phyloP scores from a whole-genome alignment of 306 rosid genomes.

The Prunus padus region DNA sequence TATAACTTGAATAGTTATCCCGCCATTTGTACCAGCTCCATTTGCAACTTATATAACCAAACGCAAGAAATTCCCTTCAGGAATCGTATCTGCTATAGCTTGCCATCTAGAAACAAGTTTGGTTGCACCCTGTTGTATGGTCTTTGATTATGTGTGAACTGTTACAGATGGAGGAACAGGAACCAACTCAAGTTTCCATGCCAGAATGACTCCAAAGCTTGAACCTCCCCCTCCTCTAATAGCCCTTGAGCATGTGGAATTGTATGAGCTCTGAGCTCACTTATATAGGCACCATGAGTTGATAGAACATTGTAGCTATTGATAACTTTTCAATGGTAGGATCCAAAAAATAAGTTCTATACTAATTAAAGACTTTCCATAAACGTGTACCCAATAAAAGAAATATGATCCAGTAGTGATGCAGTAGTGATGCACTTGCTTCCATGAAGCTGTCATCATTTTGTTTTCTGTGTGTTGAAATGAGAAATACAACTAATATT shows the following conservation, averaged over 20 bases:
- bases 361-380: too few species aligned
- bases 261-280: not conserved
- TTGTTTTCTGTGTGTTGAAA: too few species aligned
- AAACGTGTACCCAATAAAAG: too few species aligned
- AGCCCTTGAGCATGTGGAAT: not conserved
- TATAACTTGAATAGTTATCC: not conserved
- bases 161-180: not conserved
- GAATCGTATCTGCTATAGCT: not conserved
- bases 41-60: not conserved
- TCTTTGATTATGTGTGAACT: not conserved
- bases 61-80: not conserved
- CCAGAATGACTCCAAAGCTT: not conserved
- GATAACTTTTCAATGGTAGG: not conserved
- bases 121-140: not conserved
- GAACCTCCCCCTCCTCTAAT: not conserved
- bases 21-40: slow-evolving; percentile 13
- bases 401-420: too few species aligned
- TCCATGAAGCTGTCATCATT: too few species aligned
- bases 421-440: too few species aligned
- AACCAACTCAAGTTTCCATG: not conserved
- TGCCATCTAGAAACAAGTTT: not conserved
- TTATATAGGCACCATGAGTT: not conserved
- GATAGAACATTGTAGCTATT: not conserved
- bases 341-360: too few species aligned
- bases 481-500: not conserved